These are phyloP conservation scores for Penicillium sp. DNA, from an alignment of 2,329 filamentous ascomycete genomes.

Conservation along the genomic window DNA sequence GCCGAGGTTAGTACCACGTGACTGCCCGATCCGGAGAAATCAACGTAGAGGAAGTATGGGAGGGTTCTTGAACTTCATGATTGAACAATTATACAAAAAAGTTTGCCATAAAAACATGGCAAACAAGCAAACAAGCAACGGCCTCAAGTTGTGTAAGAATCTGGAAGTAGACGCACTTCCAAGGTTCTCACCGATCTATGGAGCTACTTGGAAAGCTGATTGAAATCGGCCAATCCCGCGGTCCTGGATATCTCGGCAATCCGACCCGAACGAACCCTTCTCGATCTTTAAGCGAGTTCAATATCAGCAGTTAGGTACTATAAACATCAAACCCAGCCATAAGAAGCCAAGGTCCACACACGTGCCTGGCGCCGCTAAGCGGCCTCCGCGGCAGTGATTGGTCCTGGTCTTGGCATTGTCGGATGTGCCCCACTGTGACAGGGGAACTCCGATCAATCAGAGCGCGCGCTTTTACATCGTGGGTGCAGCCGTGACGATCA, in stretches of 20 bases:
- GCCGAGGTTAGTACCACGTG: conserved; percentile 23
- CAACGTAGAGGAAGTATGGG: not conserved
- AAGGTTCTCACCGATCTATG: not conserved
- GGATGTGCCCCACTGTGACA: not conserved
- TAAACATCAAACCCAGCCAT: not conserved
- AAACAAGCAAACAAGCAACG: not conserved
- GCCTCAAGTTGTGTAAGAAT: not conserved
- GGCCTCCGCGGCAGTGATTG: not conserved
- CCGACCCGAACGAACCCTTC: not conserved
- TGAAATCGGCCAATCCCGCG: not conserved
- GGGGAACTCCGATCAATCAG: not conserved
- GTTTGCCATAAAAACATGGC: not conserved
- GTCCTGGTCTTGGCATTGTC: not conserved
- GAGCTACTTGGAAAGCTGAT: not conserved
- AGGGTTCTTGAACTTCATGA: not conserved
- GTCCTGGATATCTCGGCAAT: not conserved
- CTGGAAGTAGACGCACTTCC: not conserved
- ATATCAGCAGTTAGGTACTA: not conserved
- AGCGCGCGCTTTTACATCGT: not conserved
- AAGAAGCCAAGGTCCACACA: not conserved
- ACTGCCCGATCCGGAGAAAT: conserved; percentile 1
- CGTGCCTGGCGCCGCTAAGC: not conserved
- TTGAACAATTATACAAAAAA: not conserved
- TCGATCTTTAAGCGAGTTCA: not conserved
- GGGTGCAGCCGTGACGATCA: conserved; percentile 1